Conservation (phyloP, 2,329 filamentous ascomycete genomes). For the Penicillium sp. region DNA sequence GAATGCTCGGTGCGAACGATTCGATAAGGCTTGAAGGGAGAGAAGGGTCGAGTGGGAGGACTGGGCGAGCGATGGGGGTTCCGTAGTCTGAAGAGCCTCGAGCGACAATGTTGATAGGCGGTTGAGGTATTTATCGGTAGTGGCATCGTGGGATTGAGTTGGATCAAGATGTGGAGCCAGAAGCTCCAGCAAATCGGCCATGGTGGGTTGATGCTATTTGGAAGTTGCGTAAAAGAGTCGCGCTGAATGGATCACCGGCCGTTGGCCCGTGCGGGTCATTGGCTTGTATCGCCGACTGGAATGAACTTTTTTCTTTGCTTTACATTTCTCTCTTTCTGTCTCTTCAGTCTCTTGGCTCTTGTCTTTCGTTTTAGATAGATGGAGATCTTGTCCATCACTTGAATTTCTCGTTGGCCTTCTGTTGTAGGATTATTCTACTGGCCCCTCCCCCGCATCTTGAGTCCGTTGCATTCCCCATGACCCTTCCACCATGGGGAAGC, state of each 20-base stretch:
- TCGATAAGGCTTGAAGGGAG: conserved; percentile 82
- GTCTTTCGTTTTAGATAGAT: neutral
- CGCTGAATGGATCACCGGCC: conserved; percentile 19
- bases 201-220: conserved; percentile 32
- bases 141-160: conserved; percentile 33
- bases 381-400: neutral
- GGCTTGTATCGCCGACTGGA: conserved; percentile 25
- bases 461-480: conserved; percentile 22
- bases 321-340: neutral
- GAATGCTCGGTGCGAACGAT: conserved; percentile 81
- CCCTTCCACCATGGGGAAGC: conserved; percentile 53
- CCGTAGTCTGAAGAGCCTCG: conserved; percentile 67
- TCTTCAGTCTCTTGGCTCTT: neutral
- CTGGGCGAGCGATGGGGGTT: conserved; percentile 78
- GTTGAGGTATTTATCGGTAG: conserved; percentile 65
- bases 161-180: conserved; percentile 61
- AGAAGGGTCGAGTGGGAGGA: conserved; percentile 76
- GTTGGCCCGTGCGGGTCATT: conserved; percentile 32
- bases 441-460: conserved; percentile 21
- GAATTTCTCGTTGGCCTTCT: neutral
- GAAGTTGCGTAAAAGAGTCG: conserved; percentile 15
- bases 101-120: conserved; percentile 75
- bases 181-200: conserved; percentile 75
- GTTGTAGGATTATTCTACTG: conserved; percentile 6
- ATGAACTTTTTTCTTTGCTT: conserved; percentile 14